These are phyloP conservation scores for Copromyces sp. DNA, from an alignment of 495 filamentous ascomycete species.

Conservation along the genomic window DNA sequence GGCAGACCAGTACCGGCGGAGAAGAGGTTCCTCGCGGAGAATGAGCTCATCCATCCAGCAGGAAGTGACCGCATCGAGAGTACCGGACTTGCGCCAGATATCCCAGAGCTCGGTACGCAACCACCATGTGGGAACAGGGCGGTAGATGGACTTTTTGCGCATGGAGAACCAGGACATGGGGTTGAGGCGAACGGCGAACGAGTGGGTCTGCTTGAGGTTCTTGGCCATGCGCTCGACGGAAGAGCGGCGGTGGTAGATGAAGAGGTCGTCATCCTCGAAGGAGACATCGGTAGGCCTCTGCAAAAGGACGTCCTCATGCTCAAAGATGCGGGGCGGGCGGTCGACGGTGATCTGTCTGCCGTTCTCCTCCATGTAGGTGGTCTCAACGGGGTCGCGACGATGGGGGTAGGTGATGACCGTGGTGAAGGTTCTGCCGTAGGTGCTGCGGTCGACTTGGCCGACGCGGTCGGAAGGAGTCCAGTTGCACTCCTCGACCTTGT, in stretches of 20 bases:
- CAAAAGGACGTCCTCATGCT: conserved; percentile 13
- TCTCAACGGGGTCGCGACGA: conserved; percentile 16
- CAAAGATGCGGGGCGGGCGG: conserved; percentile 10
- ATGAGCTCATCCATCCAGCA: conserved; percentile 55
- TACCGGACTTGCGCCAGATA: conserved; percentile 48
- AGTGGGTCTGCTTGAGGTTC: background rate
- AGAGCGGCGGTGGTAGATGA: conserved; percentile 12
- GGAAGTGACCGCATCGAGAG: conserved; percentile 51
- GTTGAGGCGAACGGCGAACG: conserved; percentile 4
- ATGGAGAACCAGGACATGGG: conserved; percentile 8
- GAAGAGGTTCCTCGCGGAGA: conserved; percentile 43
- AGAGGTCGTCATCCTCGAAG: conserved; percentile 17
- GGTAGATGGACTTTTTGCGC: conserved; percentile 10
- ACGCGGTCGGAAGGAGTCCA: conserved; percentile 17
- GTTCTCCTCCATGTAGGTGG: conserved; percentile 9
- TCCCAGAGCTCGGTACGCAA: conserved; percentile 55
- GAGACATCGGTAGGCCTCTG: conserved; percentile 9
- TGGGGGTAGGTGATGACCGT: conserved; percentile 17
- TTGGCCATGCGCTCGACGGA: conserved; percentile 7
- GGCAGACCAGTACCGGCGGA: conserved; percentile 48
- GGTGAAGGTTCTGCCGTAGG: conserved; percentile 3
- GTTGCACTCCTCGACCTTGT: conserved; percentile 4
- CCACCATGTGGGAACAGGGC: conserved; percentile 39
- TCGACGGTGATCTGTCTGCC: background rate
- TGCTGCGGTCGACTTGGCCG: conserved; percentile 8